Evolutionary conservation across 257 asterid genomes (phyloP), one percentile per base, ranked within the genome.

Genomic region (Petunia axillaris): DNA sequence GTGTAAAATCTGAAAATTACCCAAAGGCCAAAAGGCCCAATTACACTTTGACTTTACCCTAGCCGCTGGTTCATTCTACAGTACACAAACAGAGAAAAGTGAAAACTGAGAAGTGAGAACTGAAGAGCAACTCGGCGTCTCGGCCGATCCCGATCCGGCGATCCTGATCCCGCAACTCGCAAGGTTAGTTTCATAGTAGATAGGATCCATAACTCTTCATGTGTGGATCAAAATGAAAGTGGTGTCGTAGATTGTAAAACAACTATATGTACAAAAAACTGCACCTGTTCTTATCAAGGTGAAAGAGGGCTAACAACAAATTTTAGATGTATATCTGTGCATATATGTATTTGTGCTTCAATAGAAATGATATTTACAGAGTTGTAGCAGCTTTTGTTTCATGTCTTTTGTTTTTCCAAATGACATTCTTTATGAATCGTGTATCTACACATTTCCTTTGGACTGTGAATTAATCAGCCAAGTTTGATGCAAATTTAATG

Each of bases 181-280:
- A 25, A 25, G 25, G 25, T 25, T 25, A 52, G 79, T 57, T 86
- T 81, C 83, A 78, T 75, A 2, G 80, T 78, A 35, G 86, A 86
- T 36, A 79, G 84, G 40, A 74, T 73, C 8, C 86, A 78, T 59
- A 80, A 83, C 87, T 89, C 92, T 43, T 46, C 85, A 13, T 44
- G 67, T 81, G 66, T 79, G 41, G 85, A 87, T 77, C 84, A 81
- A 70, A 81, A 82, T 79, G 90, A 86, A 79, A 83, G 82, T 78
- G 90, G 85, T 11, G 88, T 85, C 82, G 85, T 85, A 86, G 91
- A 88, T 55, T 89, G 91, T 71, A 35, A 71, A 10, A 25, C 11
- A 50, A 48, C 62, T 35, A 68, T 43, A 36, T 71, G 77, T 73
- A 73, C 78, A 36, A 50, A 50, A 50, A 35, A 13, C 48, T 35